Conservation (phyloP, 2,329 filamentous ascomycete genomes). For the Harringtonia lauricola region DNA sequence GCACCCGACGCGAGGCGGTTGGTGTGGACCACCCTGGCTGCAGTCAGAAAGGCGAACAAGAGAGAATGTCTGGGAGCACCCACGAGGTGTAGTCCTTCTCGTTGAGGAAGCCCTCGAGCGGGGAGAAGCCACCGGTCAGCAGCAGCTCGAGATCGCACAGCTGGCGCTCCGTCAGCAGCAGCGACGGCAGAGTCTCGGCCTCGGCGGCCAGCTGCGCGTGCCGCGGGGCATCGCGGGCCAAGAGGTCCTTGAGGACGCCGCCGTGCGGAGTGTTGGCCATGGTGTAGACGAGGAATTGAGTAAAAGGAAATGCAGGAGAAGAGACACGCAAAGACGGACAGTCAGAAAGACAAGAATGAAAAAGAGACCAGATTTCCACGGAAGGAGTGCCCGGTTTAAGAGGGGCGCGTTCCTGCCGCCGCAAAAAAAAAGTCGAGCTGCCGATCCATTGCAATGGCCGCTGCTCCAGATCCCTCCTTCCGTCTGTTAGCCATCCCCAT, state of each 20-base stretch:
- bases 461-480: too few species aligned
- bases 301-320: not conserved
- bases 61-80: not conserved
- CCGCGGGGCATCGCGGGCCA: conserved; percentile 81
- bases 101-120: conserved; percentile 95
- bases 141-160: conserved; percentile 96
- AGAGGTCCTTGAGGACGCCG: conserved; percentile 94
- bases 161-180: conserved; percentile 83
- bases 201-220: conserved; percentile 71
- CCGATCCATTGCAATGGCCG: too few species aligned
- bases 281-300: conserved; percentile 14
- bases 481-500: too few species aligned
- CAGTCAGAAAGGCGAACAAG: not conserved
- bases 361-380: too few species aligned
- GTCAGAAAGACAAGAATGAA: conserved; percentile 1
- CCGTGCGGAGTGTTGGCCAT: conserved; percentile 71
- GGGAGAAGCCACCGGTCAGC: conserved; percentile 94
- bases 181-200: conserved; percentile 74
- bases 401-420: too few species aligned
- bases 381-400: too few species aligned
- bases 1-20: conserved; percentile 78
- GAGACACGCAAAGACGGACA: not conserved
- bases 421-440: not conserved
- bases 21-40: conserved; percentile 70
- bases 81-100: conserved; percentile 95